Evolutionary conservation across 2,329 filamentous ascomycete species (phyloP), one percentile per base, ranked within the genome.

Genomic region (Paracoccidioides brasiliensis): DNA sequence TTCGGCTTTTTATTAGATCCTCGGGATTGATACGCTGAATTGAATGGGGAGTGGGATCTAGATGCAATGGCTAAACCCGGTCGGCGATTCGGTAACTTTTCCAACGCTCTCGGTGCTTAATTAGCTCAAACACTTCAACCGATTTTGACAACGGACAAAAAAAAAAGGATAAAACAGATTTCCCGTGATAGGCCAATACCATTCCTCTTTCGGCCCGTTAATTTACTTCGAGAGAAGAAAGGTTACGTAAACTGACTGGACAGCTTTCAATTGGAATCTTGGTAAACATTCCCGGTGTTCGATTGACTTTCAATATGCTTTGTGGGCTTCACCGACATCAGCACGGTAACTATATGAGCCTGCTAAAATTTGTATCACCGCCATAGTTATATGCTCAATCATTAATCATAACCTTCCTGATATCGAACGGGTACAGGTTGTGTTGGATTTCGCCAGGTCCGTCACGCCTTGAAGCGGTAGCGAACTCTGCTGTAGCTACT

Each of bases 351-450:
- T 5, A 75, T 80, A 71, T 72, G 76, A n/a, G 52, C 69, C 73
- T 5, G 76, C 76, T 1, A 78, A 80, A 62, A 80, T 80, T 62
- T 70, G 77, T 28, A 63, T 80, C 51, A 78, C 77, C 60, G 69
- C 71, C 12, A 65, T 64, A n/a, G n/a, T n/a, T n/a, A 42, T 56
- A 46, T 30, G 57, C 55, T 35, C 77, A 80, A 63, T 75, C 78
- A 57, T 72, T 80, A 42, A 80, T 80, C 57, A 64, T 67, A 41
- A 75, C 77, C 2, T 74, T 77, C 55, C 73, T 5, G 66, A 66
- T 30, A 73, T 80, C 37, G 74, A 78, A 58, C 64, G 62, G 30
- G 66, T 73, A 3, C 64, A 22, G 2, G 2, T 80, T 5, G 75
- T 75, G 0, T 66, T 73, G 8, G 71, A 74, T 51, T 69, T 72